Evolutionary conservation across 352 stramenopile species (phyloP).

Genomic region (Lagenidium sp.): DNA sequence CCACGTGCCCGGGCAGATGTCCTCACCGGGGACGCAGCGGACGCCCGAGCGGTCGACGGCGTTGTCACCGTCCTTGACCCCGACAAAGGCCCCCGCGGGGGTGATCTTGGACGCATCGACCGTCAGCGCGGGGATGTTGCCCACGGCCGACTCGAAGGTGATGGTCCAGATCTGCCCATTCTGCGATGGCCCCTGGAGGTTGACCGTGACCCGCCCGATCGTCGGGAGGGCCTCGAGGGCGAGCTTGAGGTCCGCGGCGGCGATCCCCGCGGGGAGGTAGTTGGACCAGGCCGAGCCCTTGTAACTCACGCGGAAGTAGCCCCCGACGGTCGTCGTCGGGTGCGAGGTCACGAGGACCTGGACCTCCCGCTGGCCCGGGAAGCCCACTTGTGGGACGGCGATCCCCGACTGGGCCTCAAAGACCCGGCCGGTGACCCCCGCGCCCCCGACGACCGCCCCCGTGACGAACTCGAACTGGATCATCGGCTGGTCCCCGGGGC

Average conservation of each 20-base stretch:
- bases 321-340: slow-evolving; percentile 19
- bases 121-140: slow-evolving; percentile 34
- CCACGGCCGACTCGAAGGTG: slow-evolving; percentile 68
- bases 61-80: slow-evolving; percentile 72
- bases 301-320: slow-evolving; percentile 70
- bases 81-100: slow-evolving; percentile 29
- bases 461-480: slow-evolving; percentile 40
- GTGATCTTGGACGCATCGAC: slow-evolving; percentile 57
- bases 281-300: slow-evolving; percentile 64
- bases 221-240: slow-evolving; percentile 56
- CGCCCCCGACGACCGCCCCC: slow-evolving; percentile 11
- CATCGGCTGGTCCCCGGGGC: slow-evolving; percentile 40
- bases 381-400: slow-evolving; percentile 22
- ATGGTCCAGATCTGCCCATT: slow-evolving; percentile 64
- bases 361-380: slow-evolving; percentile 57
- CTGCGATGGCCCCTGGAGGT: slow-evolving; percentile 11
- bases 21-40: slow-evolving; percentile 35
- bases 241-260: slow-evolving; percentile 29
- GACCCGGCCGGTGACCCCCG: slow-evolving; percentile 23
- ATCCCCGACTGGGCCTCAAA: slow-evolving; percentile 46
- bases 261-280: slow-evolving; percentile 35
- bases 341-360: slow-evolving; percentile 66
- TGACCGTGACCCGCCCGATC: slow-evolving; percentile 47
- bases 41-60: slow-evolving; percentile 35
- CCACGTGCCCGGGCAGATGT: slow-evolving; percentile 42